Base-by-base conservation (phyloP, 768 basidiomycete genomes). In the Russula earlei region DNA sequence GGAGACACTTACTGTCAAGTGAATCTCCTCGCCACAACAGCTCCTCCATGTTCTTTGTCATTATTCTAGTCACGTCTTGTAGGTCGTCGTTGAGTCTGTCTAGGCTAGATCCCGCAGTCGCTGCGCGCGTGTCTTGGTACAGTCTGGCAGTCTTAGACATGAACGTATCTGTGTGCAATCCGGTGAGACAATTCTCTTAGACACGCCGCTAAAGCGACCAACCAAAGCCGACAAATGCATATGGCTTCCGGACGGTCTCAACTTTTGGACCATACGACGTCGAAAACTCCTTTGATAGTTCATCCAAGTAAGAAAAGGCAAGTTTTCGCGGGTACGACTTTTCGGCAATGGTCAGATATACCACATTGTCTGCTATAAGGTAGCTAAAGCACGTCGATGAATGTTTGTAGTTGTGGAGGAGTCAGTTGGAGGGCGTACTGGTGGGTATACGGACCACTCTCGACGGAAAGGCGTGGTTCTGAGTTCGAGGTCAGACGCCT, bases 21-120 rank as follows among this genome's bases (percentile, higher is more conserved):
- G 91, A 95, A 69, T 99, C 96, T 25, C 96, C 96, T 68, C 96
- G 77, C 96, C 95, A 98, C 47, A 99, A 72, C 49, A 99, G 74
- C 70, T 99, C 96, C 71, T 99, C 96, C 95, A 99, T 99, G 67
- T 99, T 98, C 76, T 99, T 98, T 9, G 96, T 98, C 96, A 99
- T 98, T 71, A 99, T 98, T 62, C 91, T 77, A 47, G 96, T 97
- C 57, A 99, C 96, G 66, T 99, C 96, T 67, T 96, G 92, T 36
- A 99, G 75, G 62, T 99, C 95, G 65, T 92, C 93, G 66, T 98
- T 98, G 44, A 99, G 75, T 70, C 78, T 86, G 69, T 93, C 91
- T 53, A 99, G 69, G 52, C 80, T 79, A 12, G 83, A 85, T 54
- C 74, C 78, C 20, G 84, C 84, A 56, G 70, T 82, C 20, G 87